Evolutionary conservation across 176 grass and related monocot species (phyloP).

Genomic region (Themeda triandra): DNA sequence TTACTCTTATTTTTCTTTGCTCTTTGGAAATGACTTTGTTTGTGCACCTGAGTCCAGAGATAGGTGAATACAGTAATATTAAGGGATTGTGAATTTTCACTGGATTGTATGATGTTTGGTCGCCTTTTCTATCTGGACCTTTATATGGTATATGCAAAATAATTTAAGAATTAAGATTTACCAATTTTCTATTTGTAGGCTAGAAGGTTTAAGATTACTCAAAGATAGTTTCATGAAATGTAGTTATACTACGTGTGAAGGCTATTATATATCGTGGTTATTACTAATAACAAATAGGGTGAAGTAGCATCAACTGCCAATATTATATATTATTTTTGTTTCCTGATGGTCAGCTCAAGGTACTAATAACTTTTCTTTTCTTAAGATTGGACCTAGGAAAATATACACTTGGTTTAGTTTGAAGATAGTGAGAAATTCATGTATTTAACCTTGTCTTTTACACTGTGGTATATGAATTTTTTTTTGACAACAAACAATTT

Average conservation of each 20-base stretch:
- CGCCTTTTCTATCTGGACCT: neutral
- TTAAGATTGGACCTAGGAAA: neutral
- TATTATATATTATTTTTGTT: neutral
- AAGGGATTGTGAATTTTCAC: neutral
- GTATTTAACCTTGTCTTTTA: neutral
- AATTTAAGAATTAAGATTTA: neutral
- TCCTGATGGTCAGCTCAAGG: neutral
- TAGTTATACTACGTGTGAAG: neutral
- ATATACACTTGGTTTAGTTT: neutral
- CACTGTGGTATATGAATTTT: too few species aligned
- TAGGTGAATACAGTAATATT: neutral
- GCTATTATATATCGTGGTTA: neutral
- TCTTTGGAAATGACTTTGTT: neutral
- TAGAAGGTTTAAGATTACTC: neutral
- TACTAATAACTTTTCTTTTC: neutral
- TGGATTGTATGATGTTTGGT: neutral
- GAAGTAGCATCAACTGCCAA: neutral
- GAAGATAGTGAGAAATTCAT: neutral
- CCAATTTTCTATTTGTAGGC: neutral
- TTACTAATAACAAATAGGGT: neutral
- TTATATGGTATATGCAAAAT: slow-evolving; percentile 12
- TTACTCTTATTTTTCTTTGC: neutral
- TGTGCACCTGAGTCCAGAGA: neutral
- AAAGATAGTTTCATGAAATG: neutral
- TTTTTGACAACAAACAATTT: too few species aligned